Percentiles rank a stretch among this genome's conserved stretches.
phyloP scores from a whole-genome alignment of 345 rosid genomes.

The Dovyalis caffra region DNA sequence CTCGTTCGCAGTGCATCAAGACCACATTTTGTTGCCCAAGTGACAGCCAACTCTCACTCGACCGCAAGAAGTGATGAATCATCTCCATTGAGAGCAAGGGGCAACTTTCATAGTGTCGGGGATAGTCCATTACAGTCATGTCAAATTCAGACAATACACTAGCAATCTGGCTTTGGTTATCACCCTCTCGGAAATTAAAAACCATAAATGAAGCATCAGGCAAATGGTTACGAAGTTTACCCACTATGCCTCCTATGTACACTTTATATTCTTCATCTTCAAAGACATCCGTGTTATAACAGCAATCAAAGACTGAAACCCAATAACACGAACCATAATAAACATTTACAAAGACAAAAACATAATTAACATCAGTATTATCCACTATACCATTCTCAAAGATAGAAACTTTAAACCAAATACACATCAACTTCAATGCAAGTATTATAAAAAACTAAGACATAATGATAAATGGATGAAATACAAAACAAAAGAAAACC shows the following conservation, averaged over 20 bases:
- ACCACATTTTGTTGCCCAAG: constrained; percentile 63
- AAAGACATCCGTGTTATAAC: constrained; percentile 54
- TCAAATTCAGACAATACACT: constrained; percentile 52
- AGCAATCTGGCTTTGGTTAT: constrained; percentile 48
- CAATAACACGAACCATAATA: not conserved
- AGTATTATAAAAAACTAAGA: not conserved
- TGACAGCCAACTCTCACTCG: constrained; percentile 71
- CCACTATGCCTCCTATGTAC: constrained; percentile 52
- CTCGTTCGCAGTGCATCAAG: constrained; percentile 63
- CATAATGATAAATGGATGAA: not conserved
- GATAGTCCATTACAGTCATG: constrained; percentile 86
- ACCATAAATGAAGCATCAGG: constrained; percentile 73
- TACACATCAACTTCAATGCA: not conserved
- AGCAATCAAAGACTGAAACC: constrained; percentile 59
- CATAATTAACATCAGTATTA: not conserved
- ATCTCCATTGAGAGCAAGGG: constrained; percentile 69
- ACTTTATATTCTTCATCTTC: constrained; percentile 51
- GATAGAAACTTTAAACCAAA: not conserved
- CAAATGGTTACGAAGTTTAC: constrained; percentile 53
- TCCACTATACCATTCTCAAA: not conserved
- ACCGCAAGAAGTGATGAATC: constrained; percentile 64
- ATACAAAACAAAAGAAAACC: not conserved
- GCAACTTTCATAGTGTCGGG: constrained; percentile 72
- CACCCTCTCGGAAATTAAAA: constrained; percentile 67
- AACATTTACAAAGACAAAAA: not conserved